Evolutionary conservation across 352 stramenopile species (phyloP).

Genomic region (Phytophthora melonis): DNA sequence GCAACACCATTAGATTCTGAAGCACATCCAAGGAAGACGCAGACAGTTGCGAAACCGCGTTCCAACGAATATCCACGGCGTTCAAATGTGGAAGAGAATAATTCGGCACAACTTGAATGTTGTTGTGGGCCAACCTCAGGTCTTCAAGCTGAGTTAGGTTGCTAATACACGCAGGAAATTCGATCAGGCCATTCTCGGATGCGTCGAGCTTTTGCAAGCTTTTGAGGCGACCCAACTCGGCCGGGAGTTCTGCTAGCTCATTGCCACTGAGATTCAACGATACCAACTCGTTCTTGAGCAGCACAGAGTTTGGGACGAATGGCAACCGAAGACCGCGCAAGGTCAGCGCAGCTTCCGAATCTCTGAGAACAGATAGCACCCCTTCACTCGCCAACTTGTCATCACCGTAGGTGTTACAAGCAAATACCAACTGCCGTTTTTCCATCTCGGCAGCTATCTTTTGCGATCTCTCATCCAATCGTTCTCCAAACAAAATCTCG

Average conservation of each 20-base stretch:
- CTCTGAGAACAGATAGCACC: not conserved
- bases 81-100: conserved; percentile 39
- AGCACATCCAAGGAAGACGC: conserved; percentile 6
- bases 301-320: conserved; percentile 46
- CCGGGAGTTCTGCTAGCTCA: conserved; percentile 54
- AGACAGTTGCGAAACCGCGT: conserved; percentile 37
- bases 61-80: conserved; percentile 55
- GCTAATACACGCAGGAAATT: conserved; percentile 43
- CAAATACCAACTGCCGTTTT: conserved; percentile 46
- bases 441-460: conserved; percentile 43
- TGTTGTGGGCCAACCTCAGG: conserved; percentile 68
- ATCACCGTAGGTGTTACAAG: conserved; percentile 46
- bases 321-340: conserved; percentile 40
- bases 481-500: conserved; percentile 69
- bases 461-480: conserved; percentile 22
- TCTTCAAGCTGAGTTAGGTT: conserved; percentile 45
- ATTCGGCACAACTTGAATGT: conserved; percentile 45
- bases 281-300: conserved; percentile 44
- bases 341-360: conserved; percentile 18
- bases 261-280: conserved; percentile 65
- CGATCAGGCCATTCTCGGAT: conserved; percentile 67
- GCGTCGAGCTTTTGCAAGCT: conserved; percentile 55
- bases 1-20: conserved; percentile 21
- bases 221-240: conserved; percentile 40
- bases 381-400: conserved; percentile 11